These are phyloP conservation scores for Rhypophila decipiens DNA, from an alignment of 495 filamentous ascomycete genomes.

Conservation along the genomic window DNA sequence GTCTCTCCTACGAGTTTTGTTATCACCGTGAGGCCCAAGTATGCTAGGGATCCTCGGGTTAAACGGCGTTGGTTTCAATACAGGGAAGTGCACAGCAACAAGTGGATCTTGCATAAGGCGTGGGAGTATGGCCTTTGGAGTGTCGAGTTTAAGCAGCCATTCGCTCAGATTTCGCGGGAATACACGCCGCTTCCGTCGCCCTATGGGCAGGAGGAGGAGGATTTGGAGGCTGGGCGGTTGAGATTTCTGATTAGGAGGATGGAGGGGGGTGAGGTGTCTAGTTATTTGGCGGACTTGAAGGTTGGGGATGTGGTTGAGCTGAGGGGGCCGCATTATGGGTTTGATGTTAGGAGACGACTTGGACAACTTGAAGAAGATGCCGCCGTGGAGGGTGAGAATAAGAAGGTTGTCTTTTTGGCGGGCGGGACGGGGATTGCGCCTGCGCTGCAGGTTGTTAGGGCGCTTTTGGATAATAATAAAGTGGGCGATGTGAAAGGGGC, in stretches of 20 bases:
- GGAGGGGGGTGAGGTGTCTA: conserved; percentile 47
- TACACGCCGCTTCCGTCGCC: conserved; percentile 80
- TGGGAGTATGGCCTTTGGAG: conserved; percentile 63
- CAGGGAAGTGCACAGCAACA: background rate
- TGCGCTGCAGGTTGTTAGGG: conserved; percentile 70
- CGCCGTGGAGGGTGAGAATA: conserved; percentile 67
- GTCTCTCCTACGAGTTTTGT: conserved; percentile 73
- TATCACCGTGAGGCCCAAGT: conserved; percentile 54
- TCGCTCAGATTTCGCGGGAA: conserved; percentile 77
- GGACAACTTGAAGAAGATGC: conserved; percentile 43
- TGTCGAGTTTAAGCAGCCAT: conserved; percentile 88
- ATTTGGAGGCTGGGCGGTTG: conserved; percentile 33
- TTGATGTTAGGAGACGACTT: conserved; percentile 47
- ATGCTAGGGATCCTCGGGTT: background rate
- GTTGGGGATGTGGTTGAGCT: conserved; percentile 61
- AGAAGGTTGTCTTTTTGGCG: conserved; percentile 69
- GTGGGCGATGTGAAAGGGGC: conserved; percentile 39
- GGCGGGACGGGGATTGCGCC: conserved; percentile 93
- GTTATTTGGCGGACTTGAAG: conserved; percentile 58
- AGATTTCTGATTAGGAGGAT: conserved; percentile 45
- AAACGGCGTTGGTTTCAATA: background rate
- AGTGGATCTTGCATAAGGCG: conserved; percentile 6
- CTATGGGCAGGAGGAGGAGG: conserved; percentile 49
- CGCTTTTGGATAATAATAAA: conserved; percentile 35
- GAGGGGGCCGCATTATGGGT: conserved; percentile 72